phyloP scores from a whole-genome alignment of 371 early-diverging fungal species.

The Apophysomyces trapeziformis region DNA sequence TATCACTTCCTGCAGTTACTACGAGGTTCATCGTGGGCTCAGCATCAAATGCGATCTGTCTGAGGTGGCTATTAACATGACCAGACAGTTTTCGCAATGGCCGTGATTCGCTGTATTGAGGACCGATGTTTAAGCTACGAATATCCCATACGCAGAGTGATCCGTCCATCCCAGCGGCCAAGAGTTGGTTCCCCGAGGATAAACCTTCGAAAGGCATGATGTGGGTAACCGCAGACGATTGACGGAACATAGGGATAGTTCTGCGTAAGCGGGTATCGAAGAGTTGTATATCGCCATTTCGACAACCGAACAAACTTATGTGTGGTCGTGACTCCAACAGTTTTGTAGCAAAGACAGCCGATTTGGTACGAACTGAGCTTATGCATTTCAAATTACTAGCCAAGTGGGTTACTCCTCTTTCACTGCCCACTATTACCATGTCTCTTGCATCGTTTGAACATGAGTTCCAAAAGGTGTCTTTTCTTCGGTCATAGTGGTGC shows the following conservation, averaged over 20 bases:
- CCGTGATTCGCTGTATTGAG: neutral
- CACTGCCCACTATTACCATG: constrained; percentile 24
- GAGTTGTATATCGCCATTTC: constrained; percentile 24
- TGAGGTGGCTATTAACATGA: constrained; percentile 25
- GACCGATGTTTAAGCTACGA: constrained; percentile 8
- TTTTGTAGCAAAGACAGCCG: constrained; percentile 25
- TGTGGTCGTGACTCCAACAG: constrained; percentile 5
- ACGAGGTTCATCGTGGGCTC: constrained; percentile 22
- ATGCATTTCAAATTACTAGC: constrained; percentile 5
- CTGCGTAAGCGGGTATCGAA: constrained; percentile 14
- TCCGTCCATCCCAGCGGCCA: constrained; percentile 27
- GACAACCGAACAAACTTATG: constrained; percentile 25
- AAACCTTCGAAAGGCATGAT: constrained; percentile 19
- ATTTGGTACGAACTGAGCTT: neutral
- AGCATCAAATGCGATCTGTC: constrained; percentile 27
- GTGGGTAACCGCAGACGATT: constrained; percentile 26
- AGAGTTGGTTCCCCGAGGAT: constrained; percentile 14
- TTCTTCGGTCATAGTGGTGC: constrained; percentile 12
- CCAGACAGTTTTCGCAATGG: constrained; percentile 27
- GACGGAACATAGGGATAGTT: neutral
- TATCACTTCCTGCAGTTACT: constrained; percentile 26
- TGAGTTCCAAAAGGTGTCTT: constrained; percentile 30
- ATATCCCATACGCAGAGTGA: constrained; percentile 33
- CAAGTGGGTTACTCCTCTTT: constrained; percentile 22
- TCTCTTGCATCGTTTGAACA: constrained; percentile 13